Evolutionary conservation across 2,329 filamentous ascomycete species (phyloP).

Genomic region (Aaosphaeria arxii): DNA sequence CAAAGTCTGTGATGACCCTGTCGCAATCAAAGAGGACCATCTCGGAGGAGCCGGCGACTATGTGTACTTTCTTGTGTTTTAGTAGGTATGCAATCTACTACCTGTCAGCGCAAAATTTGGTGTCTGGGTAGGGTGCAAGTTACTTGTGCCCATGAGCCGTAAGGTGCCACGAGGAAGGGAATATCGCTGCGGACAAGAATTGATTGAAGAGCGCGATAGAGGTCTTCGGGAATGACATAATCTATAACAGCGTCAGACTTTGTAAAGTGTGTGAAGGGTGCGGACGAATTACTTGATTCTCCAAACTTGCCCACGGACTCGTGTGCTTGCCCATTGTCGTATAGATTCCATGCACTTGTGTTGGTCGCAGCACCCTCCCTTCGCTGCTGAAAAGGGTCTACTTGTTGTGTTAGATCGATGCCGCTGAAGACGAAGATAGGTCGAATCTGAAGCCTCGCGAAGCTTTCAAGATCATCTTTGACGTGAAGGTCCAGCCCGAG

Average conservation of each 20-base stretch:
- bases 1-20: slow-evolving; percentile 65
- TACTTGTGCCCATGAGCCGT: slow-evolving; percentile 84
- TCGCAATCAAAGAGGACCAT: slow-evolving; percentile 81
- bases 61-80: slow-evolving; percentile 60
- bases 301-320: slow-evolving; percentile 86
- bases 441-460: slow-evolving; percentile 67
- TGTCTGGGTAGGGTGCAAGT: slow-evolving; percentile 5
- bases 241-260: slow-evolving; percentile 45
- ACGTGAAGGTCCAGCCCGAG: slow-evolving; percentile 74
- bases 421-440: slow-evolving; percentile 92
- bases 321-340: slow-evolving; percentile 75
- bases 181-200: slow-evolving; percentile 68
- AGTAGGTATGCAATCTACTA: slow-evolving; percentile 74
- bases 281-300: slow-evolving; percentile 62
- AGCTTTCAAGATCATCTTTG: slow-evolving; percentile 69
- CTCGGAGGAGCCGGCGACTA: slow-evolving; percentile 80
- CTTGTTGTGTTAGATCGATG: slow-evolving; percentile 71
- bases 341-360: slow-evolving; percentile 80
- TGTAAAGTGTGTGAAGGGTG: neutral
- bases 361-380: slow-evolving; percentile 66
- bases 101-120: slow-evolving; percentile 14
- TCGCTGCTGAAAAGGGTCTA: slow-evolving; percentile 56
- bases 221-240: slow-evolving; percentile 60
- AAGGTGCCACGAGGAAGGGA: slow-evolving; percentile 80
- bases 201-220: slow-evolving; percentile 74